phyloP scores from a whole-genome alignment of 768 basidiomycete genomes.

The Rhizopogon vinicolor region DNA sequence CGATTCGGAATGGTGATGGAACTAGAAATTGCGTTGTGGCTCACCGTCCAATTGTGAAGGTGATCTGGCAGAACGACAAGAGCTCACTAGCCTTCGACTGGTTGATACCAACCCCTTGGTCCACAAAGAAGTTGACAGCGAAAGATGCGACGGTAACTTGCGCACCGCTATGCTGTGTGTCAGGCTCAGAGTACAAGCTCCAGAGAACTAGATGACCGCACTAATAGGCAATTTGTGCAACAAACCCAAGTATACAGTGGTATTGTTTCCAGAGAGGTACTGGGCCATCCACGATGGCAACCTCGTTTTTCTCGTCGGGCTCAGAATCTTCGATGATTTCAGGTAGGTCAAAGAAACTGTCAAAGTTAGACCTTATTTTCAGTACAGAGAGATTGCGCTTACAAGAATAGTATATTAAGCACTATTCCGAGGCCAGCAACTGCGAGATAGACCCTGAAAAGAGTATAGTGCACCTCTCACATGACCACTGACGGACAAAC shows the following conservation, averaged over 20 bases:
- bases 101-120: conserved; percentile 50
- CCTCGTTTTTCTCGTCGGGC: conserved; percentile 40
- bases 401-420: conserved; percentile 64
- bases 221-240: conserved; percentile 67
- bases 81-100: conserved; percentile 53
- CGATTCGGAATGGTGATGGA: neutral
- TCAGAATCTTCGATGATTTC: conserved; percentile 69
- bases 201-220: conserved; percentile 25
- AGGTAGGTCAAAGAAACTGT: conserved; percentile 58
- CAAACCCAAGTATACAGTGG: conserved; percentile 65
- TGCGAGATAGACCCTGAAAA: conserved; percentile 54
- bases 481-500: conserved; percentile 19
- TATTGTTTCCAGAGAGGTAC: conserved; percentile 67
- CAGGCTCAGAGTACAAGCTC: neutral
- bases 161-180: conserved; percentile 39
- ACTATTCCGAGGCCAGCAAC: conserved; percentile 59
- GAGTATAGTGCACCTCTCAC: neutral
- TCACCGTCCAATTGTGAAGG: conserved; percentile 57
- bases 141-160: conserved; percentile 64
- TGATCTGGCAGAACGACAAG: conserved; percentile 70
- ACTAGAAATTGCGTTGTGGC: conserved; percentile 6
- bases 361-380: conserved; percentile 1
- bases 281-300: conserved; percentile 33
- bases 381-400: conserved; percentile 15
- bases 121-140: conserved; percentile 63